These are phyloP conservation scores for Arctostaphylos glauca DNA, from an alignment of 148 eudicot genomes.

Conservation along the genomic window DNA sequence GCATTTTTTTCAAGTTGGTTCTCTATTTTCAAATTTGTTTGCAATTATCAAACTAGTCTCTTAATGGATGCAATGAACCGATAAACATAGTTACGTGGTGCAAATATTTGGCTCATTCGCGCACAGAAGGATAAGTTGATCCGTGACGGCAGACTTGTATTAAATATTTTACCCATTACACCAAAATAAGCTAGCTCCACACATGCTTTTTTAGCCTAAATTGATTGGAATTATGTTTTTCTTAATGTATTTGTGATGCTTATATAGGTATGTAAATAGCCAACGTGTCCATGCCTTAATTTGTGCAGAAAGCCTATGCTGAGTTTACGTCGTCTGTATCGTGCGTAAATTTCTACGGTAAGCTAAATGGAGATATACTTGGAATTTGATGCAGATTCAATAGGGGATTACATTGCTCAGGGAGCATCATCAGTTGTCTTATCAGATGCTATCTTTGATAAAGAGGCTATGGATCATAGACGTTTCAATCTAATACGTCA, in stretches of 20 bases:
- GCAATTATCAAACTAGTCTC: too few species aligned
- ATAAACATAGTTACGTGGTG: too few species aligned
- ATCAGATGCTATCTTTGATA: constrained; percentile 80
- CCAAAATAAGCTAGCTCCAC: too few species aligned
- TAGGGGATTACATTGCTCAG: constrained; percentile 47
- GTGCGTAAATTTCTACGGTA: not conserved
- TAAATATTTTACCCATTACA: too few species aligned
- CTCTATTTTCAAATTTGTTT: too few species aligned
- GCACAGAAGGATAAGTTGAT: too few species aligned
- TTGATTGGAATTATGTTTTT: not conserved
- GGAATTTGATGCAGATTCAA: constrained; percentile 39
- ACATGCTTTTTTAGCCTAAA: not conserved
- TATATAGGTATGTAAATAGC: not conserved
- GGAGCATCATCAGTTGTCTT: constrained; percentile 84
- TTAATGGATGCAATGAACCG: too few species aligned
- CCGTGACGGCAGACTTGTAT: too few species aligned
- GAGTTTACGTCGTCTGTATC: not conserved
- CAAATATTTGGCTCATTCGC: too few species aligned
- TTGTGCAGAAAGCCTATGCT: not conserved
- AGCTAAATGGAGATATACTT: constrained; percentile 11
- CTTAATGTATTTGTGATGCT: not conserved
- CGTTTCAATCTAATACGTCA: constrained; percentile 43
- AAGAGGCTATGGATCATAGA: constrained; percentile 49
- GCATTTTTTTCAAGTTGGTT: too few species aligned
- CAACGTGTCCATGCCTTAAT: not conserved